Evolutionary conservation across 805 yeast genomes (phyloP).

Genomic region (Candida montana): DNA sequence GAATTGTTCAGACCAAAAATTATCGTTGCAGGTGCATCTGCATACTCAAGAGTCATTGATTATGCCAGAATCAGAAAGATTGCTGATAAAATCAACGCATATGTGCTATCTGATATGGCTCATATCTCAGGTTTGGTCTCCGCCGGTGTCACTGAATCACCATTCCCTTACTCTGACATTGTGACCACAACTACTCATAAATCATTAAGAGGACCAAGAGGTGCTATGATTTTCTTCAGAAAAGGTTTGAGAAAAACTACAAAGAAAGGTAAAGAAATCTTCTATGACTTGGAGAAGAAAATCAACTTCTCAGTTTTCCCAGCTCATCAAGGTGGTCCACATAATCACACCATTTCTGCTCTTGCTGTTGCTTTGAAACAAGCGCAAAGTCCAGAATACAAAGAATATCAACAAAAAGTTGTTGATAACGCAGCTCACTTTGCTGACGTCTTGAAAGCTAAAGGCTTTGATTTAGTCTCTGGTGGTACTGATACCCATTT

Average conservation of each 20-base stretch:
- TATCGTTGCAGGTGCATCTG: constrained; percentile 96
- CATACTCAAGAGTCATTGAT: constrained; percentile 94
- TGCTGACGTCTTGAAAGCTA: constrained; percentile 64
- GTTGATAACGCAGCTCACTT: constrained; percentile 82
- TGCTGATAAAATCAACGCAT: constrained; percentile 97
- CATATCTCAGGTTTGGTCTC: constrained; percentile 95
- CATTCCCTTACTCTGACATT: constrained; percentile 94
- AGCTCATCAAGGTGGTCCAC: constrained; percentile 99
- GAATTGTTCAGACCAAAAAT: constrained; percentile 91
- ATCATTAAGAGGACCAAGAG: constrained; percentile 98
- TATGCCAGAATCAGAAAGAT: constrained; percentile 94
- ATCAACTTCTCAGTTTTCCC: constrained; percentile 99
- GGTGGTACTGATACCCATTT: constrained; percentile 97
- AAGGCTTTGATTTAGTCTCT: constrained; percentile 80
- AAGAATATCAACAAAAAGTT: constrained; percentile 84
- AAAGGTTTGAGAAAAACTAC: constrained; percentile 85
- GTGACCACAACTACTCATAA: constrained; percentile 99
- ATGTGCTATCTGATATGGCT: constrained; percentile 95
- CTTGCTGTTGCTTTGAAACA: constrained; percentile 95
- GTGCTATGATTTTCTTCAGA: constrained; percentile 99
- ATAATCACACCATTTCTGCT: constrained; percentile 97
- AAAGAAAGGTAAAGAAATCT: constrained; percentile 88
- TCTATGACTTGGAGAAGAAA: constrained; percentile 88
- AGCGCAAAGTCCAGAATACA: constrained; percentile 85
- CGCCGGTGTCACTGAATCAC: constrained; percentile 93